A percentile compares a stretch with the other conserved stretches of the same genome.
These are phyloP conservation scores for Chamaenerion angustifolium DNA, from an alignment of 345 rosid genomes.

Conservation along the genomic window DNA sequence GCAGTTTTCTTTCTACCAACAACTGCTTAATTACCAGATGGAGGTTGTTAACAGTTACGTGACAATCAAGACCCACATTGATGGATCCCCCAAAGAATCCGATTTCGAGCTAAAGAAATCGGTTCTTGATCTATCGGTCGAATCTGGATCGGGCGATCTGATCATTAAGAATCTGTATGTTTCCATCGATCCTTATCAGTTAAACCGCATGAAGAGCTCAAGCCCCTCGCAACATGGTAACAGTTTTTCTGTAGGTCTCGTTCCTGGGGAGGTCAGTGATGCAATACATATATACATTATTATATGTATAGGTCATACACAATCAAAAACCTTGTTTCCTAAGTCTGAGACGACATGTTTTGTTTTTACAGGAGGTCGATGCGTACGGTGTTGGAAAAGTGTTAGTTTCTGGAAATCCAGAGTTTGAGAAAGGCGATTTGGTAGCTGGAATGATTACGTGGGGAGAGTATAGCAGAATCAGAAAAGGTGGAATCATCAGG, in stretches of 20 bases:
- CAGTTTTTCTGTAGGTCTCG: conserved; percentile 7
- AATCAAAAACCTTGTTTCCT: too few species aligned
- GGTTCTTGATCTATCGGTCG: conserved; percentile 10
- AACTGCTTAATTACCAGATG: conserved; percentile 6
- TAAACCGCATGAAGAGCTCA: conserved; percentile 35
- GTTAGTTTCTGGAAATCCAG: conserved; percentile 32
- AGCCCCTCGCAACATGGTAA: conserved; percentile 23
- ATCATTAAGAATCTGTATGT: conserved; percentile 35
- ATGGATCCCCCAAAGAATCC: conserved; percentile 22
- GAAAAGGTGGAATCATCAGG: conserved; percentile 23
- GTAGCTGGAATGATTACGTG: conserved; percentile 32
- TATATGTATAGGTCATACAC: too few species aligned
- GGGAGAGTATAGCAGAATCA: conserved; percentile 37
- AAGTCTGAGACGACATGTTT: too few species aligned
- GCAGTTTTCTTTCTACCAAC: too few species aligned
- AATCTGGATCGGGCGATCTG: conserved; percentile 15
- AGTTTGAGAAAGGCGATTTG: conserved; percentile 30
- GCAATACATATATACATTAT: too few species aligned
- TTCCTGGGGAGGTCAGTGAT: conserved; percentile 27
- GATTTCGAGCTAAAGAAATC: conserved; percentile 26
- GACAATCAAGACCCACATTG: conserved; percentile 18
- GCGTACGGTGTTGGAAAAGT: conserved; percentile 43
- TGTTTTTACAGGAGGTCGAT: conserved; percentile 24
- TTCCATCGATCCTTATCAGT: conserved; percentile 49
- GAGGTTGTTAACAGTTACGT: conserved; percentile 25